Conservation (phyloP, 2,329 filamentous ascomycete species). For the Xylariales sp. region DNA sequence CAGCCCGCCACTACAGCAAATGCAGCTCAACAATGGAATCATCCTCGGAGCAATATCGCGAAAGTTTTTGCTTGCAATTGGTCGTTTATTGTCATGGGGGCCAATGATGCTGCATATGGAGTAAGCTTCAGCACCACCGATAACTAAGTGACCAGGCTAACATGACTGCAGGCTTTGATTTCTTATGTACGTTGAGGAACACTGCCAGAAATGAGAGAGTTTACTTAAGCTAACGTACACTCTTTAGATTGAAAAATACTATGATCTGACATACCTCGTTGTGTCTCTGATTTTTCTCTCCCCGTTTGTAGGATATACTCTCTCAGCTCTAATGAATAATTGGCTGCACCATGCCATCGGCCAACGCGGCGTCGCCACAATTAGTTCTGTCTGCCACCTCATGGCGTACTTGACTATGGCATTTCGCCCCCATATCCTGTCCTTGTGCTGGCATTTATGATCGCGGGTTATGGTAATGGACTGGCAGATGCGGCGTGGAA, state of each 20-base stretch:
- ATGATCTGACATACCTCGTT: slow-evolving; percentile 41
- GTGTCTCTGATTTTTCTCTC: slow-evolving; percentile 44
- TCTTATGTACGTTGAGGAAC: slow-evolving; percentile 50
- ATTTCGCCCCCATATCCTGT: slow-evolving; percentile 65
- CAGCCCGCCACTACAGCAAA: slow-evolving; percentile 15
- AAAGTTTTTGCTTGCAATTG: slow-evolving; percentile 51
- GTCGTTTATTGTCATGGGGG: slow-evolving; percentile 53
- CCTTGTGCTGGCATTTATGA: slow-evolving; percentile 58
- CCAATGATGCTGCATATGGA: slow-evolving; percentile 55
- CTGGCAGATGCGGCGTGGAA: slow-evolving; percentile 55
- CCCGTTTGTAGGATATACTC: slow-evolving; percentile 40
- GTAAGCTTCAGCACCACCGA: slow-evolving; percentile 30
- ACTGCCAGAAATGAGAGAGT: too few relatives aligned
- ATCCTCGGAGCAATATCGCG: slow-evolving; percentile 41
- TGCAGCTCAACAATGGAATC: slow-evolving; percentile 43
- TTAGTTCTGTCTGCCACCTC: slow-evolving; percentile 57
- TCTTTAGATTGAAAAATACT: slow-evolving; percentile 38
- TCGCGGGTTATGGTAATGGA: slow-evolving; percentile 69
- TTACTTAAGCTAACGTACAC: too few relatives aligned
- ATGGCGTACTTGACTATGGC: slow-evolving; percentile 60
- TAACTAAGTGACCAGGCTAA: slow-evolving; percentile 13
- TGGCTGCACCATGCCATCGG: slow-evolving; percentile 38
- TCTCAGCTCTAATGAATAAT: slow-evolving; percentile 40
- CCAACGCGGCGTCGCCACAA: slow-evolving; percentile 63
- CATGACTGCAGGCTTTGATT: slow-evolving; percentile 36